Base-by-base conservation (phyloP, 2,329 filamentous ascomycete genomes). In the Alternaria metachromatica region DNA sequence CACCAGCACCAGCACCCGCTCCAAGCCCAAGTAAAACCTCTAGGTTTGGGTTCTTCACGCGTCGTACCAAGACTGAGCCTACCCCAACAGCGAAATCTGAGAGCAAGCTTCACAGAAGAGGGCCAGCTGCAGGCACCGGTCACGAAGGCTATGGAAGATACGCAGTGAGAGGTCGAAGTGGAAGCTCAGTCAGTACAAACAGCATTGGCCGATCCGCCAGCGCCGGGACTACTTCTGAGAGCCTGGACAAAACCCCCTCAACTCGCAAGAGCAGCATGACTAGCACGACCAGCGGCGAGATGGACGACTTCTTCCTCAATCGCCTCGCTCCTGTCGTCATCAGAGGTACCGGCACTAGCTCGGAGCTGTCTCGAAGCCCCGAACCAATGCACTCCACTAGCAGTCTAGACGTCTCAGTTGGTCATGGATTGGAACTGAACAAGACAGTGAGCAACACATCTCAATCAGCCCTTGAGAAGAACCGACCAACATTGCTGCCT, bases 61-160 rank as follows among this genome's bases (percentile, higher is more conserved):
- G 91, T 68, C 89, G 89, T 60, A 89, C 89, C 13, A 96, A 93
- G 78, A 84, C 87, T 0, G 84, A 87, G 1, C 76, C 86, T 5
- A 84, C 88, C 45, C 76, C 79, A 11, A 63, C 77, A 1, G 86
- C 89, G n/a, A 88, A 86, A 75, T 84, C 86, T 41, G 88, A 90
- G 9, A 89, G 86, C 66, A 75, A 83, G 8, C 64, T 83, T 23
- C 69, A 69, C 2, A 72, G 91, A 26, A 95, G 93, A 79, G 94
- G 95, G 0, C 95, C 95, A 21, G 88, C 87, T 15, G 95, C 95
- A 44, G 95, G 95, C n/a, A 98, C 95, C 41, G 95, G 95, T 0
- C 94, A 98, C 73, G 95, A 98, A 81, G 91, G 91, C 1, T 94
- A 95, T 72, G 91, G 91, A 1, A 87, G 87, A 60, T 84, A 92